These are phyloP conservation scores for Antrodiella citrinella DNA, from an alignment of 768 basidiomycete genomes.

Conservation along the genomic window DNA sequence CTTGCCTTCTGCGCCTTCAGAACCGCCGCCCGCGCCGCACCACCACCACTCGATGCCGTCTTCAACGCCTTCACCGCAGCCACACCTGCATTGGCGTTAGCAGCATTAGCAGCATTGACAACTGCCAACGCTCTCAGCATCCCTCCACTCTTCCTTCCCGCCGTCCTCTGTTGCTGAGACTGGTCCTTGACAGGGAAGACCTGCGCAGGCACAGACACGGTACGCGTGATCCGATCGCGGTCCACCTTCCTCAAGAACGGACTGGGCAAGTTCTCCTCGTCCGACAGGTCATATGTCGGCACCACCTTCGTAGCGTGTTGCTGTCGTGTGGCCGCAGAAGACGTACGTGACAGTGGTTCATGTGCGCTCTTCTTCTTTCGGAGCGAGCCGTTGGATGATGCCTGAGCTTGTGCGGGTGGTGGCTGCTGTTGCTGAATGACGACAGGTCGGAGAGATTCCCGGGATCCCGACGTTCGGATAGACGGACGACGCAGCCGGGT, in stretches of 20 bases:
- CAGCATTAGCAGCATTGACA: slow-evolving; percentile 29
- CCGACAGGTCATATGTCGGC: slow-evolving; percentile 56
- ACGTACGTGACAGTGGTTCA: background rate
- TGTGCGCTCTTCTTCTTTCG: background rate
- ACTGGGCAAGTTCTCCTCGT: slow-evolving; percentile 82
- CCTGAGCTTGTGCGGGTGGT: background rate
- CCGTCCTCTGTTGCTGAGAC: slow-evolving; percentile 3
- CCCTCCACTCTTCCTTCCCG: slow-evolving; percentile 29
- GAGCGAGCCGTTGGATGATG: background rate
- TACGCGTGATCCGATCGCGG: slow-evolving; percentile 22
- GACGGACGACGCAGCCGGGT: slow-evolving; percentile 22
- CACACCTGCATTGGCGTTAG: slow-evolving; percentile 33
- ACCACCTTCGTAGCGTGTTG: background rate
- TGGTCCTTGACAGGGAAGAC: slow-evolving; percentile 10
- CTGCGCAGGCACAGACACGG: slow-evolving; percentile 9
- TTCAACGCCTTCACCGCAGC: background rate
- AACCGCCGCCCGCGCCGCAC: slow-evolving; percentile 31
- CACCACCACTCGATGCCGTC: slow-evolving; percentile 1
- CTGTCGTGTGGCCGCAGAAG: background rate
- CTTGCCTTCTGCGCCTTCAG: slow-evolving; percentile 39
- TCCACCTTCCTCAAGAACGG: slow-evolving; percentile 66
- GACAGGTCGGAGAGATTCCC: slow-evolving; percentile 1
- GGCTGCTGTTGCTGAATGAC: background rate
- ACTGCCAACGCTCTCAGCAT: slow-evolving; percentile 52
- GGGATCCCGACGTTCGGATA: slow-evolving; percentile 19